These are phyloP conservation scores for Coniochaeta prunicola DNA, from an alignment of 2,329 filamentous ascomycete species.

Conservation along the genomic window DNA sequence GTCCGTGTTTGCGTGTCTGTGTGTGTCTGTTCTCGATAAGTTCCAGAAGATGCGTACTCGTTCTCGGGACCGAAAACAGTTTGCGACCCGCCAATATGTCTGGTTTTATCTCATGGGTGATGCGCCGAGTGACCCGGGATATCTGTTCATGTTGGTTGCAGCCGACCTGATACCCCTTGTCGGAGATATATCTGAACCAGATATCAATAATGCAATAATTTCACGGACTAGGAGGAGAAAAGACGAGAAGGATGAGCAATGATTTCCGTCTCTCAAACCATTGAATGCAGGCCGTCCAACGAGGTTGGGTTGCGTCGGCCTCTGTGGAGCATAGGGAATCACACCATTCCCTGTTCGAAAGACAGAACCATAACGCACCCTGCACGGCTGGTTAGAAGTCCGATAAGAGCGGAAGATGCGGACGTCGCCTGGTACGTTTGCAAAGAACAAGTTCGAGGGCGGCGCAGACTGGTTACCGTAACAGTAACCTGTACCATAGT, in stretches of 20 bases:
- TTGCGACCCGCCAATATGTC: background rate
- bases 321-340: background rate
- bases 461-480: too few relatives aligned
- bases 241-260: background rate
- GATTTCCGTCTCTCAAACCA: background rate
- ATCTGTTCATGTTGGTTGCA: background rate
- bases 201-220: background rate
- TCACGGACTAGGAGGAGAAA: background rate
- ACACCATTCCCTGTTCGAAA: background rate
- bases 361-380: background rate
- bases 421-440: background rate
- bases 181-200: background rate
- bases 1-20: background rate
- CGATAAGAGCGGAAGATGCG: background rate
- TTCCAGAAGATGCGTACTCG: background rate
- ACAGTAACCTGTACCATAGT: too few relatives aligned
- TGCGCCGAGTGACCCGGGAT: background rate
- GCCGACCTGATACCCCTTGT: background rate
- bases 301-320: background rate
- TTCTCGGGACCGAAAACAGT: background rate
- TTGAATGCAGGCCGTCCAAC: background rate
- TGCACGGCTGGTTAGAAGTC: background rate
- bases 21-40: too few relatives aligned
- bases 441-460: too few relatives aligned
- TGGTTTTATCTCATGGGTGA: background rate